Evolutionary conservation across 1,284 basidiomycete species (phyloP).

Genomic region (Melanopsichium pennsylvanicum): DNA sequence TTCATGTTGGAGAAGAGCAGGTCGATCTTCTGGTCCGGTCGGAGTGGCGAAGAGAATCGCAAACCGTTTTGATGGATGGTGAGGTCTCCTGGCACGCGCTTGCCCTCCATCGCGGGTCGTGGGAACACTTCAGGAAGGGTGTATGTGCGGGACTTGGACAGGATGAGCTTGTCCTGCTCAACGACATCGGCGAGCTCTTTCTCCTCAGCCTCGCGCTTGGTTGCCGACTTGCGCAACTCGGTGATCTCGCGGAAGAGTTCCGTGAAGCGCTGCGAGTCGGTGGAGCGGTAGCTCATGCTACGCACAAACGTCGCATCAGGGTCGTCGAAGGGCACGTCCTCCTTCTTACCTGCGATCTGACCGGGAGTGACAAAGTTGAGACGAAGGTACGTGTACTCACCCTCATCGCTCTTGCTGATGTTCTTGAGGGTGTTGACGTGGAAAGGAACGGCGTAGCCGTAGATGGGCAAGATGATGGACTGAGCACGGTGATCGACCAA

Average conservation of each 20-base stretch:
- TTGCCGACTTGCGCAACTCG: constrained; percentile 93
- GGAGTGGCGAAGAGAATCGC: constrained; percentile 80
- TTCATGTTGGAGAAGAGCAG: constrained; percentile 96
- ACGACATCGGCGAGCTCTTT: constrained; percentile 98
- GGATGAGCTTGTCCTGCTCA: constrained; percentile 87
- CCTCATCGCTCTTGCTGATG: constrained; percentile 95
- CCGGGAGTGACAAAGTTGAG: constrained; percentile 99
- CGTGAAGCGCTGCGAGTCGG: constrained; percentile 87
- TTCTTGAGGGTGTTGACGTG: constrained; percentile 99
- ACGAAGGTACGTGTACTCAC: constrained; percentile 89
- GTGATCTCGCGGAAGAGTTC: constrained; percentile 89
- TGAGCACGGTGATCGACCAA: constrained; percentile 88
- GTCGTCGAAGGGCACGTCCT: constrained; percentile 99
- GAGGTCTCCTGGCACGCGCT: constrained; percentile 87
- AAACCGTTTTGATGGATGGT: constrained; percentile 98
- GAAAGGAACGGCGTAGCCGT: constrained; percentile 95
- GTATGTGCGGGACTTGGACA: constrained; percentile 72
- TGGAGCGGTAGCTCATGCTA: constrained; percentile 90
- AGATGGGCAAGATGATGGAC: constrained; percentile 88
- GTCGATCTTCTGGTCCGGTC: constrained; percentile 63
- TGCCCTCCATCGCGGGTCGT: constrained; percentile 89
- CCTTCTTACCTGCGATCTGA: constrained; percentile 96
- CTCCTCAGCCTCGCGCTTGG: constrained; percentile 95
- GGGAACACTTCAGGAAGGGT: constrained; percentile 89
- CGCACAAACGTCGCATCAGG: constrained; percentile 96